Evolutionary conservation across 805 yeast genomes (phyloP).

Genomic region (Cyberlindnera bimundalis): DNA sequence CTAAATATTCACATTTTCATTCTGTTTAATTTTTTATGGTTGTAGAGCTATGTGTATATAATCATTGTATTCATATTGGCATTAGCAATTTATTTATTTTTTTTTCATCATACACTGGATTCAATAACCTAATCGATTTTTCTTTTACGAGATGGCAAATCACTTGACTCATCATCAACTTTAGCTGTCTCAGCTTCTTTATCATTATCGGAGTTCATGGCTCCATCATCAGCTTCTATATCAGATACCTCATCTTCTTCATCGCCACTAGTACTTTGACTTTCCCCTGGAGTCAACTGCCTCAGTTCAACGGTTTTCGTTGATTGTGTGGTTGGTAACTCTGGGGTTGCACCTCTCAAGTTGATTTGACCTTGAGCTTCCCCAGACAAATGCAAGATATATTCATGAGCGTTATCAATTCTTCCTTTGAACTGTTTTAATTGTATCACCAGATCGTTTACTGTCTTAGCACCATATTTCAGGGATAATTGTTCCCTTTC

Average conservation of each 20-base stretch:
- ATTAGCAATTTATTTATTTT: too few relatives aligned
- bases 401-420: slow-evolving; percentile 12
- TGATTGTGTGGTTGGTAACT: background rate
- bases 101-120: too few relatives aligned
- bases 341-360: background rate
- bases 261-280: background rate
- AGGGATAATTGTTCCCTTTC: background rate
- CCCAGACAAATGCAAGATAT: slow-evolving; percentile 5
- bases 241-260: slow-evolving; percentile 1
- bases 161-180: background rate
- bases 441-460: slow-evolving; percentile 13
- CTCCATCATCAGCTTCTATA: background rate
- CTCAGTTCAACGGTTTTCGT: background rate
- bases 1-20: slow-evolving; percentile 6
- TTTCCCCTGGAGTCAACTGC: background rate
- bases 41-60: too few relatives aligned
- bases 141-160: slow-evolving; percentile 8
- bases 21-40: too few relatives aligned
- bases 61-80: too few relatives aligned
- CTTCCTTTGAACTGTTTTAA: slow-evolving; percentile 15
- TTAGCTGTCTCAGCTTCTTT: background rate
- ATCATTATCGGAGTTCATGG: background rate
- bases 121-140: slow-evolving; percentile 4
- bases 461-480: slow-evolving; percentile 9
- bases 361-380: background rate